Conservation (phyloP, 2,329 filamentous ascomycete species). For the Cryoendolithus antarcticus region DNA sequence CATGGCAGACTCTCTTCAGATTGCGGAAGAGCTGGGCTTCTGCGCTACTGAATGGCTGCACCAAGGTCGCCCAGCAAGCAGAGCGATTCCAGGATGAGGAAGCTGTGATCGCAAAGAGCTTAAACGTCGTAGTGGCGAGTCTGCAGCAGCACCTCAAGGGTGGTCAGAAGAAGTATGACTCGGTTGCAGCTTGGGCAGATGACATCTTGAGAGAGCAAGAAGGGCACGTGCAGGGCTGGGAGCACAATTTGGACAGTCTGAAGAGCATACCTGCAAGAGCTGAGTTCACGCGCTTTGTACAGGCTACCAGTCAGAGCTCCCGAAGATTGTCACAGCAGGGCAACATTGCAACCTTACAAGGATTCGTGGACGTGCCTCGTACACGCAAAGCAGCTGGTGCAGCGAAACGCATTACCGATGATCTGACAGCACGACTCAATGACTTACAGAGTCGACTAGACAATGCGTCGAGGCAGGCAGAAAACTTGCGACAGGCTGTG, state of each 20-base stretch:
- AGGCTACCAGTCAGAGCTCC: constrained; percentile 8
- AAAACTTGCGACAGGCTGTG: constrained; percentile 32
- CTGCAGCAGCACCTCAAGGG: constrained; percentile 61
- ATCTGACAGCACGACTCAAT: constrained; percentile 46
- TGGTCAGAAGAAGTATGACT: constrained; percentile 59
- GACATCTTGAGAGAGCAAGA: constrained; percentile 57
- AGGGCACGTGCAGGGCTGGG: constrained; percentile 52
- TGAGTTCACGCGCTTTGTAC: constrained; percentile 45
- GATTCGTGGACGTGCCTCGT: constrained; percentile 63
- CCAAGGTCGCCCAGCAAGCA: constrained; percentile 48
- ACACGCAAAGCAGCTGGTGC: constrained; percentile 60
- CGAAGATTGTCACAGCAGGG: constrained; percentile 25
- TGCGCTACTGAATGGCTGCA: constrained; percentile 56
- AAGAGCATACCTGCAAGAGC: constrained; percentile 51
- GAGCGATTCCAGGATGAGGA: constrained; percentile 59
- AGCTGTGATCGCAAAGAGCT: constrained; percentile 63
- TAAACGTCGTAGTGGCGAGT: constrained; percentile 78
- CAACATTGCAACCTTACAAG: constrained; percentile 50
- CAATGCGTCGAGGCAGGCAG: constrained; percentile 29
- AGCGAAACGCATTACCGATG: constrained; percentile 49
- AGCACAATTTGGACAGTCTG: constrained; percentile 54
- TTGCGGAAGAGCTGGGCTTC: constrained; percentile 70
- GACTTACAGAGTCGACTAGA: constrained; percentile 31
- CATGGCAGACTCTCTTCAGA: constrained; percentile 83
- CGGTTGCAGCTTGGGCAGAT: constrained; percentile 57